Base-by-base conservation (phyloP, 2,329 filamentous ascomycete species). In the Pseudogymnoascus destructans region DNA sequence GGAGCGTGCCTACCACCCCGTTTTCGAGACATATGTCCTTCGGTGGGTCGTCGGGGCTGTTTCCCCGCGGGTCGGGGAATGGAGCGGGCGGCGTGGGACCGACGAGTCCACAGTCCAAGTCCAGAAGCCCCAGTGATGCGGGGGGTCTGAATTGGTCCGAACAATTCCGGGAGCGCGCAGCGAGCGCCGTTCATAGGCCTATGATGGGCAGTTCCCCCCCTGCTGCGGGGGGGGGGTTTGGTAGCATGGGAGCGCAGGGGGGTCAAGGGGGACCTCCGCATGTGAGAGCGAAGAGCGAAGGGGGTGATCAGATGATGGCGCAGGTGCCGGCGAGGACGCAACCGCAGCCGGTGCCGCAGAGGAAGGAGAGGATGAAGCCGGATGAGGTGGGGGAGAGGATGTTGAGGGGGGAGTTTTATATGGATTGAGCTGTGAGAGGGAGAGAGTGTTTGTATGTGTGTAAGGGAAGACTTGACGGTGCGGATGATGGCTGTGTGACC, bases 371-470 rank as follows among this genome's bases (percentile, higher is more conserved):
- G 66, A 77, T 77, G 63, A 95, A 92, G 76, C 91, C 92, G 27
- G 93, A 98, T 74, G 86, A 86, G 62, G 93, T 96, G 75, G 91
- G 96, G 73, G 93, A 98, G 78, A 84, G 95, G 64, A 97, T 98
- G 67, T 79, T 98, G 64, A 93, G 95, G 75, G 93, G 92, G 49
- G 93, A 98, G 69, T 97, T 98, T 68, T 93, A 93, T 75, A 96
- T 97, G 90, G 91, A 96, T 69, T 95, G 77, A 64, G 36, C 2
- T 11, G 9, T 32, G 8, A 10, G 27, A 3, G 30, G 9, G 30
- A 11, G 30, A 4, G 30, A 9, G 30, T 10, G 30, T 11, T 9
- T 11, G 30, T 32, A 9, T 32, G 27, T 30, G n/a, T n/a, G n/a
- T n/a, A n/a, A n/a, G n/a, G n/a, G n/a, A n/a, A n/a, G n/a, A n/a